Conservation (phyloP, 2,329 filamentous ascomycete species). For the Plenodomus tracheiphilus region DNA sequence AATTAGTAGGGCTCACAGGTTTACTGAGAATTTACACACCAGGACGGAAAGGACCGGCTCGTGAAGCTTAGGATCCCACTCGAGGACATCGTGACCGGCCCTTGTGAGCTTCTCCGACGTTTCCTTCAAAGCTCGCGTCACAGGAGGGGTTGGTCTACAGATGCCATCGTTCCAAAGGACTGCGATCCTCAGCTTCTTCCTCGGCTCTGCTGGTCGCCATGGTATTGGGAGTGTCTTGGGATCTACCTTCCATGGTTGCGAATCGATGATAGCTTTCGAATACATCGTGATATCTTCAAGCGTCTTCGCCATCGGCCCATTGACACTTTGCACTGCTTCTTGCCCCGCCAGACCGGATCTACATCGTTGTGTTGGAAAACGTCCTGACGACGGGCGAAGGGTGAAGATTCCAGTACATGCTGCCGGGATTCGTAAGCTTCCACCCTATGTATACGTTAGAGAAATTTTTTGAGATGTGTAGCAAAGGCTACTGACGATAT, state of each 20-base stretch:
- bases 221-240: slow-evolving; percentile 58
- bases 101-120: slow-evolving; percentile 56
- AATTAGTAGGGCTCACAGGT: slow-evolving; percentile 1
- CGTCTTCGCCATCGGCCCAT: slow-evolving; percentile 63
- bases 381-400: slow-evolving; percentile 60
- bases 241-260: slow-evolving; percentile 57
- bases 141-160: slow-evolving; percentile 56
- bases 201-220: slow-evolving; percentile 52
- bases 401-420: slow-evolving; percentile 63
- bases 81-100: slow-evolving; percentile 59
- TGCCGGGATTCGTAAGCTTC: slow-evolving; percentile 60
- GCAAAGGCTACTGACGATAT: slow-evolving; percentile 53
- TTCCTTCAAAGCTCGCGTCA: slow-evolving; percentile 59
- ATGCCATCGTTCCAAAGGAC: slow-evolving; percentile 57
- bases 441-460: slow-evolving; percentile 40
- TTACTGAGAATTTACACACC: slow-evolving; percentile 28
- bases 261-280: slow-evolving; percentile 45
- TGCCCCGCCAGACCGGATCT: slow-evolving; percentile 65
- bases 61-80: slow-evolving; percentile 61
- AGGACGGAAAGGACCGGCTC: slow-evolving; percentile 50
- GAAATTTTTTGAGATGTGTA: no score
- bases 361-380: slow-evolving; percentile 60
- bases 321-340: slow-evolving; percentile 66
- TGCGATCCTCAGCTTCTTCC: slow-evolving; percentile 61
- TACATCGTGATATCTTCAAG: slow-evolving; percentile 56